These are phyloP conservation scores for Clitopilus passeckerianus DNA, from an alignment of 768 basidiomycete genomes.

Conservation along the genomic window DNA sequence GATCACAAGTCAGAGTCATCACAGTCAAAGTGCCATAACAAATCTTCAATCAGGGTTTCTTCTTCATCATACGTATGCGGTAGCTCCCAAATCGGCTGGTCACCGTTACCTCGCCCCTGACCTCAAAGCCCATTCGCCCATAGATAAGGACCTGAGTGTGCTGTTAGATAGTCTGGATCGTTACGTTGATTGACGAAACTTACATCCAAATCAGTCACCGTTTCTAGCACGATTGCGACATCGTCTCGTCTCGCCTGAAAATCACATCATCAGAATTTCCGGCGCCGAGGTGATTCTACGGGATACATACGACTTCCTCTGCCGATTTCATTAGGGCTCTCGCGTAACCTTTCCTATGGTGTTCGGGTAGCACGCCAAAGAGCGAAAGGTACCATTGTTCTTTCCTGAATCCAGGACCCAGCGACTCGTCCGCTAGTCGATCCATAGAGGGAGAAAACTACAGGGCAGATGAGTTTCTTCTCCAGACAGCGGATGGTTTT, in stretches of 20 bases:
- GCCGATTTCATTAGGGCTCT: constrained; percentile 15
- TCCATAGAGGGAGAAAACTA: constrained; percentile 17
- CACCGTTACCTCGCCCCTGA: background rate
- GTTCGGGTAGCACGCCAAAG: constrained; percentile 4
- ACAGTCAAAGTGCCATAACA: background rate
- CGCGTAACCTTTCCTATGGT: constrained; percentile 4
- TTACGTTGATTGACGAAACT: background rate
- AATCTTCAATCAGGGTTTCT: background rate
- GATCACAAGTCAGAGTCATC: background rate
- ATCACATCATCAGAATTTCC: background rate
- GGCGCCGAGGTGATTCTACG: background rate
- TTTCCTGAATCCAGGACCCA: constrained; percentile 12
- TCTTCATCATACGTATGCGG: background rate
- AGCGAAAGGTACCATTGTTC: constrained; percentile 1
- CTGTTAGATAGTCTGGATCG: background rate
- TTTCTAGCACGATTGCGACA: background rate
- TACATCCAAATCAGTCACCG: background rate
- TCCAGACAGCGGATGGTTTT: background rate
- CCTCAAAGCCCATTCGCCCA: background rate
- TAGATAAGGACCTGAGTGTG: background rate
- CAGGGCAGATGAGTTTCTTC: background rate
- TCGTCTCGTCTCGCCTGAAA: background rate
- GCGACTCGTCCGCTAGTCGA: constrained; percentile 6
- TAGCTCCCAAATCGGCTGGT: background rate
- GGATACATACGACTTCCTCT: constrained; percentile 12